A percentile compares a stretch with the other conserved stretches of the same genome.
Evolutionary conservation across 352 stramenopile genomes (phyloP).

Genomic region (Globisporangium yorkense): DNA sequence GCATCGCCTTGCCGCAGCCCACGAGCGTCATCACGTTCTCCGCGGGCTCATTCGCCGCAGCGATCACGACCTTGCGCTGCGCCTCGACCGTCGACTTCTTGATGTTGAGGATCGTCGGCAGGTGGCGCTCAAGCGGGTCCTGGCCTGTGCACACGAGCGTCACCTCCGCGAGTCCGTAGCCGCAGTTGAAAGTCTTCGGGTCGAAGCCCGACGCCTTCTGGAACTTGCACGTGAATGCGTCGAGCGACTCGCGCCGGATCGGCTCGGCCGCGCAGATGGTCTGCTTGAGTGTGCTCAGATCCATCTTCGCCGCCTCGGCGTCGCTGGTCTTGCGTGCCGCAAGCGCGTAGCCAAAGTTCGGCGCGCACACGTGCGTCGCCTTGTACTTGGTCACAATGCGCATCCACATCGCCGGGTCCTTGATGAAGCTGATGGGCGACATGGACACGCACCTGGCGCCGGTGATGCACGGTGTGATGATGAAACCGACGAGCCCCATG

Average conservation of each 20-base stretch:
- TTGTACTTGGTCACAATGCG: conserved; percentile 66
- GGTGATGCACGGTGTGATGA: conserved; percentile 55
- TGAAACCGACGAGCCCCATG: conserved; percentile 83
- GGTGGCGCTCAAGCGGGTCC: conserved; percentile 35
- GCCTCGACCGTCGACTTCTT: conserved; percentile 62
- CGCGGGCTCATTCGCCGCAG: conserved; percentile 20
- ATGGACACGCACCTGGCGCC: conserved; percentile 66
- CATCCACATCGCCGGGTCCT: conserved; percentile 81
- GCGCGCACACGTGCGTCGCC: conserved; percentile 69
- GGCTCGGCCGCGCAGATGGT: conserved; percentile 77
- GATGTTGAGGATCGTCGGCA: conserved; percentile 57
- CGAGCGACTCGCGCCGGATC: conserved; percentile 70
- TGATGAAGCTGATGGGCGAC: conserved; percentile 85
- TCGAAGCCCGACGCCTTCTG: conserved; percentile 42
- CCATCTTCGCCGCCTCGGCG: conserved; percentile 45
- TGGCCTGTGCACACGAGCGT: conserved; percentile 77
- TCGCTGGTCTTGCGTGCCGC: conserved; percentile 71
- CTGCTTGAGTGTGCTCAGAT: conserved; percentile 64
- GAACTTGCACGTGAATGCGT: conserved; percentile 72
- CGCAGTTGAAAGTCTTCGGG: conserved; percentile 72
- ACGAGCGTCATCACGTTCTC: conserved; percentile 57
- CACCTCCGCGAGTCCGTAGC: conserved; percentile 78
- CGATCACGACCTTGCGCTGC: conserved; percentile 34
- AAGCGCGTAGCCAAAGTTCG: conserved; percentile 78
- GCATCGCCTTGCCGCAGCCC: conserved; percentile 77